phyloP scores from a whole-genome alignment of 1,284 basidiomycete genomes.

The Acaromyces ingoldii region DNA sequence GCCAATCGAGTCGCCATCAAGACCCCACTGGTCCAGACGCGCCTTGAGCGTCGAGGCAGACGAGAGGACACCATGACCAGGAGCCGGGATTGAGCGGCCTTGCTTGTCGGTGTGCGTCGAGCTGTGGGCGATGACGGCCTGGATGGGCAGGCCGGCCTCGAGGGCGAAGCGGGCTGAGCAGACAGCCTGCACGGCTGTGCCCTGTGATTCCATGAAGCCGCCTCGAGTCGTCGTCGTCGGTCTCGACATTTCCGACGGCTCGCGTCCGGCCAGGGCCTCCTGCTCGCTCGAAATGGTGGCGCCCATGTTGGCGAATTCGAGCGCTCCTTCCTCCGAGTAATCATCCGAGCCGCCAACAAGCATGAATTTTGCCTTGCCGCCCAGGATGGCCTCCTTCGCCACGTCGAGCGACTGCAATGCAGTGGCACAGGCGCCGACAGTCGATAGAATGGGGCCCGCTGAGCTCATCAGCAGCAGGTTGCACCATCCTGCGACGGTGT shows the following conservation, averaged over 20 bases:
- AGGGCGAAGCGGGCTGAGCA: constrained; percentile 95
- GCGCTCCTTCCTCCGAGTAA: constrained; percentile 92
- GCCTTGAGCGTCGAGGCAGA: constrained; percentile 69
- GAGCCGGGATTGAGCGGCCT: constrained; percentile 76
- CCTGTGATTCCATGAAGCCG: constrained; percentile 78
- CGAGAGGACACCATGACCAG: constrained; percentile 44
- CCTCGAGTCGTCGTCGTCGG: constrained; percentile 86
- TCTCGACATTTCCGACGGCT: constrained; percentile 94
- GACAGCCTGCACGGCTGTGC: constrained; percentile 89
- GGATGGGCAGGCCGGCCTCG: constrained; percentile 87
- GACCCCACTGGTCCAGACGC: constrained; percentile 91
- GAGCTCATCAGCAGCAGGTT: constrained; percentile 65
- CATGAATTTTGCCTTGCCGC: constrained; percentile 98
- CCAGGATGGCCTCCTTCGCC: constrained; percentile 88
- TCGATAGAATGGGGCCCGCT: constrained; percentile 89
- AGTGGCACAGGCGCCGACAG: constrained; percentile 96
- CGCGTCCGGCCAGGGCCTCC: constrained; percentile 96
- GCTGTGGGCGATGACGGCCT: constrained; percentile 88
- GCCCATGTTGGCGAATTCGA: constrained; percentile 95
- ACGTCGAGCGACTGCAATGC: constrained; percentile 96
- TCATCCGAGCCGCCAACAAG: constrained; percentile 98
- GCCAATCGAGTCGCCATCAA: constrained; percentile 81
- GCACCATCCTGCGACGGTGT: constrained; percentile 72
- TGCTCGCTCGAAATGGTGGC: constrained; percentile 94
- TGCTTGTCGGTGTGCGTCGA: constrained; percentile 92